Conservation (phyloP, 768 basidiomycete genomes). For the Kwoniella shandongensis region DNA sequence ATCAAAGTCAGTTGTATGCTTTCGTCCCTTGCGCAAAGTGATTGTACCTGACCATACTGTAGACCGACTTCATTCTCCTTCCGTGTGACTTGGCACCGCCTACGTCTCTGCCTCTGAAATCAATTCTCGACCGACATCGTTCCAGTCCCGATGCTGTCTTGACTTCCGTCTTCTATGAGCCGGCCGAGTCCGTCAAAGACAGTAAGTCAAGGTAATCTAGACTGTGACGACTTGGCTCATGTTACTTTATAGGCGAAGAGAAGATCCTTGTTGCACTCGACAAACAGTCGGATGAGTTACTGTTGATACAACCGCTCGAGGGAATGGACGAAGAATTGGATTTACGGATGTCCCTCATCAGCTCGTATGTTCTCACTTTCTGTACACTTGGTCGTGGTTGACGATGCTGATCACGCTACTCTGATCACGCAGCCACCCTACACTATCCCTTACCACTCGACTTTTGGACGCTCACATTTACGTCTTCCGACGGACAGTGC, state of each 20-base stretch:
- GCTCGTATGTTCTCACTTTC: constrained; percentile 57
- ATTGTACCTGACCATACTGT: constrained; percentile 2
- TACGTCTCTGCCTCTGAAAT: constrained; percentile 65
- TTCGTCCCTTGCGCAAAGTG: not conserved
- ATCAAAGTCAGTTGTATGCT: constrained; percentile 59
- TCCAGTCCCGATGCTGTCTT: constrained; percentile 39
- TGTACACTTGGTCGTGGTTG: not conserved
- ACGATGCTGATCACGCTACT: not conserved
- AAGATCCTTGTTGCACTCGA: constrained; percentile 50
- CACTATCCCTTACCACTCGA: constrained; percentile 65
- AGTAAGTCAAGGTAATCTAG: constrained; percentile 18
- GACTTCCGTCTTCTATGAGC: constrained; percentile 53
- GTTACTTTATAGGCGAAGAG: constrained; percentile 31
- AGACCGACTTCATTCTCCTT: constrained; percentile 79
- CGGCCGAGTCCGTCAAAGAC: constrained; percentile 47
- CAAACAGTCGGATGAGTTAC: constrained; percentile 62
- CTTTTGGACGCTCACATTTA: constrained; percentile 89
- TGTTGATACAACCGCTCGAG: constrained; percentile 62
- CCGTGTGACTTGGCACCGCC: constrained; percentile 90
- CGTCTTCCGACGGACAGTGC: constrained; percentile 71
- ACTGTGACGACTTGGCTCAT: not conserved
- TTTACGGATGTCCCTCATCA: constrained; percentile 71
- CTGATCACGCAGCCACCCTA: constrained; percentile 63
- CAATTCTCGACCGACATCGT: constrained; percentile 78
- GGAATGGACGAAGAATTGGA: constrained; percentile 69